phyloP scores from a whole-genome alignment of 2,329 filamentous ascomycete species.

The Pyrenochaeta sp. region DNA sequence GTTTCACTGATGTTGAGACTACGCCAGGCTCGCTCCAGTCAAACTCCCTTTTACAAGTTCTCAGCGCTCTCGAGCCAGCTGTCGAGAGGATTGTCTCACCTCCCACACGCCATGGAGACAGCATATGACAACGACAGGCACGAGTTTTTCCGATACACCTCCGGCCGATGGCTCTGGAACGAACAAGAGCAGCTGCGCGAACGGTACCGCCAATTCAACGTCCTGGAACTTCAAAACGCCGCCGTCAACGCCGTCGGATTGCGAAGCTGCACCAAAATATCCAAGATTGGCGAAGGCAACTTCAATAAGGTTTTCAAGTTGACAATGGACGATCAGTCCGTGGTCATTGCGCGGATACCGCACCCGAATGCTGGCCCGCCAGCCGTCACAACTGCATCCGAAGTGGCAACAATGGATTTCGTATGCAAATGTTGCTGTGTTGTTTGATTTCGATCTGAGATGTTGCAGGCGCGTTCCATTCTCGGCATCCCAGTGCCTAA shows the following conservation, averaged over 20 bases:
- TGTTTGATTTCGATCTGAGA: not conserved
- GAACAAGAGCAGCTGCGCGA: slow-evolving; percentile 22
- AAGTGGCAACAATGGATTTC: slow-evolving; percentile 22
- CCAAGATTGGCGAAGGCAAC: slow-evolving; percentile 38
- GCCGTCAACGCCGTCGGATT: slow-evolving; percentile 12
- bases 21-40: not conserved
- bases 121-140: too few relatives aligned
- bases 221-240: slow-evolving; percentile 15
- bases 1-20: not conserved
- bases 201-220: slow-evolving; percentile 22
- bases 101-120: not conserved
- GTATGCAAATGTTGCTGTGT: not conserved
- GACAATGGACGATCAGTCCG: slow-evolving; percentile 24
- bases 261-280: slow-evolving; percentile 3
- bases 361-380: slow-evolving; percentile 29
- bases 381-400: slow-evolving; percentile 14
- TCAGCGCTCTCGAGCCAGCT: not conserved
- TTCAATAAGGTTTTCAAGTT: slow-evolving; percentile 35
- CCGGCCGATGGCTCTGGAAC: slow-evolving; percentile 29
- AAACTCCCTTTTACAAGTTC: not conserved
- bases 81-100: not conserved
- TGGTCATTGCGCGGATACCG: slow-evolving; percentile 30
- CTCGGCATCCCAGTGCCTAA: slow-evolving; percentile 29
- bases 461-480: too few relatives aligned
- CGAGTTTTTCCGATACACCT: slow-evolving; percentile 21